phyloP scores from a whole-genome alignment of 495 filamentous ascomycete species.

The Podospora pseudocomata region DNA sequence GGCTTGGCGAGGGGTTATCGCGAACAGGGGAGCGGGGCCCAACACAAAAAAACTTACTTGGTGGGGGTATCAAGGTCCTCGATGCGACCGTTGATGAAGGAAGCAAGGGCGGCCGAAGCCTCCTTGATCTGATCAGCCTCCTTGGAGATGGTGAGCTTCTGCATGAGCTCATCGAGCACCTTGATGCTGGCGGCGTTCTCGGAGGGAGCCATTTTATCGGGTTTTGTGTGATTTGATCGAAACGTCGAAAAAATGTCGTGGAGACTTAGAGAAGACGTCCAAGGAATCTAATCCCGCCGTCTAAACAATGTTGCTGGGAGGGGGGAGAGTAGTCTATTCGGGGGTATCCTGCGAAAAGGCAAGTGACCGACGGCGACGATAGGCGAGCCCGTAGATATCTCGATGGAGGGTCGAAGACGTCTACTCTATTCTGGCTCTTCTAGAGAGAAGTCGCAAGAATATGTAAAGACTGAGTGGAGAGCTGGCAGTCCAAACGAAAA shows the following conservation, averaged over 20 bases:
- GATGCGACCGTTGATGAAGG: slow-evolving; percentile 52
- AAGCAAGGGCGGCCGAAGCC: slow-evolving; percentile 42
- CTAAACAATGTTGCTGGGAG: slow-evolving; percentile 17
- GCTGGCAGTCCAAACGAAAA: slow-evolving; percentile 23
- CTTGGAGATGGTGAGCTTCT: slow-evolving; percentile 52
- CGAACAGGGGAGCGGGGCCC: slow-evolving; percentile 9
- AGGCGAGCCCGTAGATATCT: slow-evolving; percentile 34
- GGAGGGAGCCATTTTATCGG: slow-evolving; percentile 33
- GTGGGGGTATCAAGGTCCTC: slow-evolving; percentile 49
- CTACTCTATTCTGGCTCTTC: slow-evolving; percentile 39
- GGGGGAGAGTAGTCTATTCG: slow-evolving; percentile 19
- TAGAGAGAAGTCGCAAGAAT: slow-evolving; percentile 26
- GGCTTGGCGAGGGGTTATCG: slow-evolving; percentile 7
- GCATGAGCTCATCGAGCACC: slow-evolving; percentile 51
- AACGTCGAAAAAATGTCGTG: slow-evolving; percentile 8
- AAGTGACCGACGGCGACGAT: slow-evolving; percentile 9
- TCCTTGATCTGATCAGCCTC: slow-evolving; percentile 50
- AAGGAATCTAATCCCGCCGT: slow-evolving; percentile 29
- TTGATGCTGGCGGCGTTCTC: slow-evolving; percentile 51
- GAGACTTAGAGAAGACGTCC: slow-evolving; percentile 19
- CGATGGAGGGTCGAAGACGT: slow-evolving; percentile 39
- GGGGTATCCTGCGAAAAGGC: slow-evolving; percentile 25
- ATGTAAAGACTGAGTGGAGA: slow-evolving; percentile 35
- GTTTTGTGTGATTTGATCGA: slow-evolving; percentile 13
- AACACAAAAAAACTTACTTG: slow-evolving; percentile 42